Evolutionary conservation across 495 filamentous ascomycete genomes (phyloP).

Genomic region (Penicillium mononematosum): DNA sequence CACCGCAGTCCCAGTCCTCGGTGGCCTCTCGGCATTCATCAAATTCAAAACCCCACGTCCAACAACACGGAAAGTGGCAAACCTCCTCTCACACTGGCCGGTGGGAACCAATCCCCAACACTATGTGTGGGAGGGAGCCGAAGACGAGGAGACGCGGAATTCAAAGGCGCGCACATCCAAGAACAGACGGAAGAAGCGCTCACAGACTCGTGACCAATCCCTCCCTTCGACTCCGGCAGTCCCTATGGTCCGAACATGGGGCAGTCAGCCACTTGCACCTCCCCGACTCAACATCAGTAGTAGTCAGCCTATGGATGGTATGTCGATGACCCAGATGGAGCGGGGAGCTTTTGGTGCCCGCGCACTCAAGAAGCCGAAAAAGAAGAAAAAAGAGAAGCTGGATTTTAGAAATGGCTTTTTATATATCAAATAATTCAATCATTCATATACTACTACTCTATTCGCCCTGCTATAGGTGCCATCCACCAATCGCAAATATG

Average conservation of each 20-base stretch:
- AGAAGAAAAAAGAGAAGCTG: conserved; percentile 44
- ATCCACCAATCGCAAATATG: conserved; percentile 24
- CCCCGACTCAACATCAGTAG: conserved; percentile 28
- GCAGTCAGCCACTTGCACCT: conserved; percentile 40
- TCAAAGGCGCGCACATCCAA: conserved; percentile 22
- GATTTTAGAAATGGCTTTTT: conserved; percentile 33
- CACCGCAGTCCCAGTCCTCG: conserved; percentile 15
- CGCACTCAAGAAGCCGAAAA: conserved; percentile 35
- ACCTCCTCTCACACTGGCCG: conserved; percentile 46
- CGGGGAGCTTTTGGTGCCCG: conserved; percentile 43
- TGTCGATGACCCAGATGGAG: conserved; percentile 41
- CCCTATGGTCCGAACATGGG: conserved; percentile 30
- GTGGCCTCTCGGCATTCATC: conserved; percentile 34
- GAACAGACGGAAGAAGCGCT: conserved; percentile 28
- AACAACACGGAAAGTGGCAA: conserved; percentile 26
- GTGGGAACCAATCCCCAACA: conserved; percentile 36
- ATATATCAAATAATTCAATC: not conserved
- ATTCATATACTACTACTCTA: not conserved
- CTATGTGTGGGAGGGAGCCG: conserved; percentile 42
- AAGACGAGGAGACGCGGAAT: conserved; percentile 23
- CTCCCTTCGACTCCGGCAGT: conserved; percentile 29
- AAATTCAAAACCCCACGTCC: conserved; percentile 28
- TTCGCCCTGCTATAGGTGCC: not conserved
- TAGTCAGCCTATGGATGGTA: conserved; percentile 39
- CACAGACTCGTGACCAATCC: conserved; percentile 21